phyloP scores from a whole-genome alignment of 1,139 yeast species.

The Blastobotrys indianensis region DNA sequence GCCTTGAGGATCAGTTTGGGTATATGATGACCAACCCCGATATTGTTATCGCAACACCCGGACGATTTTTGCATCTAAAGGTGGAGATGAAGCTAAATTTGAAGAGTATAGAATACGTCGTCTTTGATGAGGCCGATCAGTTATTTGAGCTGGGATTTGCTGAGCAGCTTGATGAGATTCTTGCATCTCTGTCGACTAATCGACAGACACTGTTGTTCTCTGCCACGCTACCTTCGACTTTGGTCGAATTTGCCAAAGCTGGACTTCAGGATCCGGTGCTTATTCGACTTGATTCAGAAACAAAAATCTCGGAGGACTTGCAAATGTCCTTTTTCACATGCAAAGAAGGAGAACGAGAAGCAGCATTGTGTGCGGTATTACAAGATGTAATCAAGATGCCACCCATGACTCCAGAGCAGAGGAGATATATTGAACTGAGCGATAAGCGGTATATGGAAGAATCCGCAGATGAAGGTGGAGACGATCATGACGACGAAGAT shows the following conservation, averaged over 20 bases:
- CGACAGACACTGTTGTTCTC: constrained; percentile 89
- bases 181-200: constrained; percentile 72
- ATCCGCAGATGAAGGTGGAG: constrained; percentile 44
- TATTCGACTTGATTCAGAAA: constrained; percentile 86
- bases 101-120: constrained; percentile 77
- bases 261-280: constrained; percentile 88
- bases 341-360: constrained; percentile 84
- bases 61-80: constrained; percentile 90
- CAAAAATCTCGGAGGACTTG: constrained; percentile 80
- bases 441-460: constrained; percentile 16
- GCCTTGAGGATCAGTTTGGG: constrained; percentile 90
- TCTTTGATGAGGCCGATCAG: constrained; percentile 97
- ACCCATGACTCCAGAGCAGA: constrained; percentile 49
- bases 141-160: constrained; percentile 96
- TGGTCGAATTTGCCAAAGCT: constrained; percentile 96
- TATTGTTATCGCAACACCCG: constrained; percentile 94
- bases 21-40: constrained; percentile 94
- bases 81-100: constrained; percentile 91
- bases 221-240: constrained; percentile 87
- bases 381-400: constrained; percentile 88
- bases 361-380: constrained; percentile 65
- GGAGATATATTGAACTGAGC: constrained; percentile 46
- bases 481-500: constrained; percentile 42
- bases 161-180: constrained; percentile 84
- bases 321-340: constrained; percentile 85